Base-by-base conservation (phyloP, 176 grass and related monocot genomes). In the Aegilops longissima region DNA sequence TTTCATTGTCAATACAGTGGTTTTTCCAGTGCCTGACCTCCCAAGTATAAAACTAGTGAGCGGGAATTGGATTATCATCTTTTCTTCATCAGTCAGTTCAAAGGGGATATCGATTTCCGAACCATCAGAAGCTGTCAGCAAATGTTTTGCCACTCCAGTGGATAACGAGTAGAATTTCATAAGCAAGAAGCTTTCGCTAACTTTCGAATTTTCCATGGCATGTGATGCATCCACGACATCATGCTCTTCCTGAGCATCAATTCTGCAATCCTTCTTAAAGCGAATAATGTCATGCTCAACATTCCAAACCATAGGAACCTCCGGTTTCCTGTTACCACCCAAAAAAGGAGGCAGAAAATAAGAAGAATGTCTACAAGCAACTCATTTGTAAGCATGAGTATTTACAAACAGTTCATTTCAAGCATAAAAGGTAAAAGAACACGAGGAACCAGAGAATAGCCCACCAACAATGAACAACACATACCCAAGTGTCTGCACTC, bases 81-180 rank as follows among this genome's bases (percentile, higher is more conserved):
- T 87, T 84, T 98, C 95, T 86, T 93, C 80, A 85, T 98, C 91
- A 74, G 91, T 95, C 8, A 98, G 78, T 83, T 98, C 89, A 83
- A 98, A 98, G 9, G 95, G 95, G 2, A 95, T 83, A 79, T 90
- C 87, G 4, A 98, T 77, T 82, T 95, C 93, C 27, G 76, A 90
- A 8, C 95, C 95, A 93, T 95, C 95, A 61, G 56, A 79, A 66
- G 93, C 93, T 76, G 87, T 98, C 18, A 98, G 86, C 87, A 95
- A 93, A 83, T 98, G 91, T 61, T 88, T 90, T 76, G 80, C 85
- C 51, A 95, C 77, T 40, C 91, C 91, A 13, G 93, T 89, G 24
- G 95, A 98, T 82, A 98, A 47, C 5, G 93, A 91, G 68, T 93
- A 98, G 79, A 98, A 98, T 73, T 93, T 98, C 95, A 98, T 93